Percentiles rank a stretch among this genome's conserved stretches.
Conservation (phyloP, 192 early-diverging fungal species). For the Helicostylum pulchrum region DNA sequence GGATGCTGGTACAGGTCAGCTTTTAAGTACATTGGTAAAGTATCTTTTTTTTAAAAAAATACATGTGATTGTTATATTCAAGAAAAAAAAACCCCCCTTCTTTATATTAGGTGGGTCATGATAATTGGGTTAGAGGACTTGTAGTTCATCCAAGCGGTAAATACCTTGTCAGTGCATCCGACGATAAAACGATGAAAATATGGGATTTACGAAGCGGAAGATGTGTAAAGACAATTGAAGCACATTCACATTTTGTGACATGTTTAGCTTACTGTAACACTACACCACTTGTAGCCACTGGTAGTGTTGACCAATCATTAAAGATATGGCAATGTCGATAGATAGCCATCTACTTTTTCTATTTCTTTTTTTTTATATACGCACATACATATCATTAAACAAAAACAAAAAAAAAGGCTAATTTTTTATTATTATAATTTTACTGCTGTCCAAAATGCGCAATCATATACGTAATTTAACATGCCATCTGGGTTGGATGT, state of each 20-base stretch:
- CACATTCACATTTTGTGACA: conserved; percentile 87
- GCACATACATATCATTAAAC: conserved; percentile 1
- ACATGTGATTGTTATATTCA: not conserved
- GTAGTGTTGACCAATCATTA: conserved; percentile 76
- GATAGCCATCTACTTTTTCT: not conserved
- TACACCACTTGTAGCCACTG: conserved; percentile 77
- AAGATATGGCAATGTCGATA: conserved; percentile 74
- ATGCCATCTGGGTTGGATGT: conserved; percentile 73
- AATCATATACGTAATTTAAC: conserved; percentile 81
- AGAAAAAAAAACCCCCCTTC: not conserved
- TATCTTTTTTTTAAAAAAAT: not conserved
- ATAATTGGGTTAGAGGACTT: conserved; percentile 90
- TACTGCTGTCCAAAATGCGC: conserved; percentile 64
- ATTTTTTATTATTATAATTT: conserved; percentile 31
- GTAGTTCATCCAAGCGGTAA: conserved; percentile 83
- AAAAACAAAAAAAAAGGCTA: not conserved
- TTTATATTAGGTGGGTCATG: conserved; percentile 79
- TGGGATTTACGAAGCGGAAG: conserved; percentile 88
- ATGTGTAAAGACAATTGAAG: conserved; percentile 80
- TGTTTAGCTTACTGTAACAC: conserved; percentile 67
- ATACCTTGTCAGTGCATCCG: conserved; percentile 75
- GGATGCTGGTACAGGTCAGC: conserved; percentile 64
- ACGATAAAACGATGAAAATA: conserved; percentile 87
- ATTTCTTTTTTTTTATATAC: conserved; percentile 2
- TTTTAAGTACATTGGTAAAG: conserved; percentile 73